Percentiles rank a stretch among this genome's conserved stretches.
These are phyloP conservation scores for Trifolium pratense DNA, from an alignment of 306 rosid genomes.

Conservation along the genomic window DNA sequence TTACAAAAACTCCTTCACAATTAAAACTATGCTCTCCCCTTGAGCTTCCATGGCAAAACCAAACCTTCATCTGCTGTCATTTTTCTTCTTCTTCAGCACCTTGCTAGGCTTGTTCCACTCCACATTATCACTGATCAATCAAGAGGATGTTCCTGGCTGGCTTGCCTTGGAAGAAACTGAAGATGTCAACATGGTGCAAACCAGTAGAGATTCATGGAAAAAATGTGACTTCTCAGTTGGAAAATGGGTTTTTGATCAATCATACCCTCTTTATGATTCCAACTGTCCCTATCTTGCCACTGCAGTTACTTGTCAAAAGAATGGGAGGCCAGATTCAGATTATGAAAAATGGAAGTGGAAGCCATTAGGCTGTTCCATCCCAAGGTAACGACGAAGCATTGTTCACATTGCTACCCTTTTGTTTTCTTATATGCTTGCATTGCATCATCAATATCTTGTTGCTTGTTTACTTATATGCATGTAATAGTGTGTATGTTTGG, in stretches of 20 bases:
- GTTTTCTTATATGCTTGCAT: constrained; percentile 21
- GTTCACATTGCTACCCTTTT: constrained; percentile 14
- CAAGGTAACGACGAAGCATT: constrained; percentile 53
- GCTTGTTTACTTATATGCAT: not conserved
- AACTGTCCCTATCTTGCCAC: constrained; percentile 83
- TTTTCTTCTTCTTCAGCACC: constrained; percentile 48
- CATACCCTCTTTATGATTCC: constrained; percentile 89
- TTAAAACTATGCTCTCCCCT: constrained; percentile 17
- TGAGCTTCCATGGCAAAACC: constrained; percentile 61
- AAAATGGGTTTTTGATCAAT: constrained; percentile 83
- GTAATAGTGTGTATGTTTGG: not conserved
- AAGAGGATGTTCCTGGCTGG: constrained; percentile 53
- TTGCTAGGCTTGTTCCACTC: constrained; percentile 48
- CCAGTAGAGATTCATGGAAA: constrained; percentile 46
- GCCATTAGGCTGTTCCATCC: constrained; percentile 77
- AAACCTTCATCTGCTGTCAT: constrained; percentile 40
- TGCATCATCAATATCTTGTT: constrained; percentile 20
- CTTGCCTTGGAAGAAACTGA: constrained; percentile 62
- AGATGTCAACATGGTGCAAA: constrained; percentile 69
- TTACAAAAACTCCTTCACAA: constrained; percentile 49
- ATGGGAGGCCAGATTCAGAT: constrained; percentile 96
- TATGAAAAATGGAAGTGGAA: constrained; percentile 97
- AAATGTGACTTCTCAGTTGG: constrained; percentile 77
- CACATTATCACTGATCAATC: constrained; percentile 52
- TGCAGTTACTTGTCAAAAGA: constrained; percentile 84